Conservation (phyloP, 2,329 filamentous ascomycete species). For the Colletotrichum theobromicola region DNA sequence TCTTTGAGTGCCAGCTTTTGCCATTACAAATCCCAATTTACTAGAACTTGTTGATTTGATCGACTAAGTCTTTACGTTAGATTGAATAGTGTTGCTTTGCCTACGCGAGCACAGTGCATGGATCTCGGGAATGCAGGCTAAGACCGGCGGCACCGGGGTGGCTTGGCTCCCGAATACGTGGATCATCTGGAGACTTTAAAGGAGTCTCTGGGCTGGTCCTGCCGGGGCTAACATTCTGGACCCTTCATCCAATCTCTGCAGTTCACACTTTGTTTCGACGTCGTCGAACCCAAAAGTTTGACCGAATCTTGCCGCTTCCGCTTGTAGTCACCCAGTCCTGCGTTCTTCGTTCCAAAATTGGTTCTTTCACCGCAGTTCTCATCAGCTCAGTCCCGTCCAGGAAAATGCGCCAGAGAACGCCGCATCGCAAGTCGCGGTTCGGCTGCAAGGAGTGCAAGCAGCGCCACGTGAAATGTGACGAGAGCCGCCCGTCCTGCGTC, state of each 20-base stretch:
- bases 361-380: background rate
- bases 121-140: background rate
- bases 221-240: background rate
- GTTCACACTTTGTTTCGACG: background rate
- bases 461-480: conserved; percentile 48
- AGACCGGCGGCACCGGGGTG: background rate
- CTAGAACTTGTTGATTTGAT: too few relatives aligned
- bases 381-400: background rate
- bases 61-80: background rate
- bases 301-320: background rate
- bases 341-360: rapidly evolving
- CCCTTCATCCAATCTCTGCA: background rate
- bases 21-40: too few relatives aligned
- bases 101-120: background rate
- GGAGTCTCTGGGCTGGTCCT: background rate
- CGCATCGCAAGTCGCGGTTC: conserved; percentile 44
- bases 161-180: background rate
- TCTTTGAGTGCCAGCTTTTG: too few relatives aligned
- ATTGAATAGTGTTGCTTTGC: background rate
- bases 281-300: background rate
- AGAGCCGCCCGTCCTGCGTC: conserved; percentile 42
- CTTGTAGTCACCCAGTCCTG: rapidly evolving
- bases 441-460: conserved; percentile 46
- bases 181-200: background rate
- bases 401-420: conserved; percentile 2